Evolutionary conservation across 805 yeast species (phyloP), one percentile per base, ranked within the genome.

Genomic region (Danielozyma ontarioensis): DNA sequence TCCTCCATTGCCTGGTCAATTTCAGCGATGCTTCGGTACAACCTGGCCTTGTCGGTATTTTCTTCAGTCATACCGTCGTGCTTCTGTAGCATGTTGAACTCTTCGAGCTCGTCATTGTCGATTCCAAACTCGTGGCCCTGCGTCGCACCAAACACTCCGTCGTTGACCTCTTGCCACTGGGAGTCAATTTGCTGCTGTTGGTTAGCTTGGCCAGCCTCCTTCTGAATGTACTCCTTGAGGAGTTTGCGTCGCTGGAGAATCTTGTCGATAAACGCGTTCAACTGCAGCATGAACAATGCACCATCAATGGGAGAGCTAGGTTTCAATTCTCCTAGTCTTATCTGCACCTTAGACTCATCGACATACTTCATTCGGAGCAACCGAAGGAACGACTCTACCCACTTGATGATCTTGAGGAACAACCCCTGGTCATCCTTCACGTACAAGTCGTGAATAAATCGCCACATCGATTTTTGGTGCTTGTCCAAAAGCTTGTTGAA

Each of bases 371-470:
- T 64, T 36, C 84, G 72, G 32, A 89, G 59, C 40, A 85, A 76
- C 10, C 64, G 61, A 17, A 88, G 62, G 33, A 87, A 76, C 13
- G 68, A 62, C 37, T 83, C 77, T 28, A 86, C 66, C 97, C 97
- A 90, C 4, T 57, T 56, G 28, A 86, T 70, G 33, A 93, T 60
- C 3, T 78, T 78, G 32, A 79, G 76, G 59, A 90, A 90, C 4
- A 90, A 60, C 4, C 78, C 74, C 21, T 74, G 74, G 24, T 76
- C 66, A 50, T 90, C 97, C 42, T 83, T 77, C n/a, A 70, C 40
- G 55, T 89, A 88, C n/a, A 88, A 74, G 33, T 83, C 79, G 50
- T 86, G 90, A 37, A 90, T 68, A 50, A 90, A 93, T 33, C 64
- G 64, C 65, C 85, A 85, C 30, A 85, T 69, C 10, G 80, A 68